phyloP scores from a whole-genome alignment of 306 rosid genomes.

The Cucurbita argyrosperma region DNA sequence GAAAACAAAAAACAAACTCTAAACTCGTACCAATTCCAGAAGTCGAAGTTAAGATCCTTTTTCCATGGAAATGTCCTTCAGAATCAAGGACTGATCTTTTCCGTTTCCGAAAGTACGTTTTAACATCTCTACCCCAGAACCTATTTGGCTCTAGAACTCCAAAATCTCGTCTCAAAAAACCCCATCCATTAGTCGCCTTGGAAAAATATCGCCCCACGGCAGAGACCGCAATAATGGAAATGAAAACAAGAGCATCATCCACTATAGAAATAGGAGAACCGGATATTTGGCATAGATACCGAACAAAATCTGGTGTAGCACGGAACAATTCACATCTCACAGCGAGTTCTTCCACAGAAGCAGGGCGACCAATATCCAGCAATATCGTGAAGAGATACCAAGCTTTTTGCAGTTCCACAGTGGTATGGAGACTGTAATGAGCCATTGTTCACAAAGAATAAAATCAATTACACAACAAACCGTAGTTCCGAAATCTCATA shows the following conservation, averaged over 20 bases:
- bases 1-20: not conserved
- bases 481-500: not conserved
- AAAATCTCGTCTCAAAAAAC: not conserved
- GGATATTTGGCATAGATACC: slow-evolving; percentile 11
- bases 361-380: slow-evolving; percentile 7
- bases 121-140: not conserved
- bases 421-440: not conserved
- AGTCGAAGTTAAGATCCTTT: slow-evolving; percentile 6
- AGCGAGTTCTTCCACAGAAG: slow-evolving; percentile 8
- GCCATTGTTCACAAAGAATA: not conserved
- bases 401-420: slow-evolving; percentile 14
- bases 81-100: not conserved
- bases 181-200: not conserved
- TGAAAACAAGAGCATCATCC: slow-evolving; percentile 8
- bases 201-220: slow-evolving; percentile 7
- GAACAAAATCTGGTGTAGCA: slow-evolving; percentile 9
- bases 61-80: not conserved
- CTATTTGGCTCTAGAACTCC: not conserved
- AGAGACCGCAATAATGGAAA: not conserved
- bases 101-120: slow-evolving; percentile 12
- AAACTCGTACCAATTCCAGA: slow-evolving; percentile 9
- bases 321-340: slow-evolving; percentile 8
- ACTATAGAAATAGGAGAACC: slow-evolving; percentile 8
- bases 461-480: not conserved
- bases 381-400: slow-evolving; percentile 12